phyloP scores from a whole-genome alignment of 2,329 filamentous ascomycete species.

The Peltaster fructicola region DNA sequence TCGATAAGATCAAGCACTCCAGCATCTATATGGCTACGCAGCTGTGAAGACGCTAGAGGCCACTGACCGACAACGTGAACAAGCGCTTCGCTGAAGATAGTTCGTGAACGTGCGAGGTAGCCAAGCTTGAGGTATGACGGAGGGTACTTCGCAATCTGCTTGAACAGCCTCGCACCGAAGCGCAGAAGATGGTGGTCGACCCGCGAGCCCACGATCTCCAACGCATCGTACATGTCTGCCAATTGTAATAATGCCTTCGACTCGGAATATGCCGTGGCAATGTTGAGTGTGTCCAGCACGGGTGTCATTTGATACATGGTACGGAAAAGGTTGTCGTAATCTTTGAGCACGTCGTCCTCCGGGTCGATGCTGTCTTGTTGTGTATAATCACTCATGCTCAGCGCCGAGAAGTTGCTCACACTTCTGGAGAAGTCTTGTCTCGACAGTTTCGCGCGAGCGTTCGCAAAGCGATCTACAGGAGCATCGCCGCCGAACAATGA shows the following conservation, averaged over 20 bases:
- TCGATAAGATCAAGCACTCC: slow-evolving; percentile 76
- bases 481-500: slow-evolving; percentile 16
- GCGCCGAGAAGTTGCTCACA: slow-evolving; percentile 57
- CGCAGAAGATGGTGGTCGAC: slow-evolving; percentile 88
- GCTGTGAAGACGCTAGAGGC: slow-evolving; percentile 62
- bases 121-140: slow-evolving; percentile 81
- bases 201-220: slow-evolving; percentile 70
- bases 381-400: slow-evolving; percentile 31
- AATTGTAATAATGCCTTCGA: slow-evolving; percentile 78
- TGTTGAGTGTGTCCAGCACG: slow-evolving; percentile 65
- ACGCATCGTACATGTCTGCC: slow-evolving; percentile 88
- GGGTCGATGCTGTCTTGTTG: slow-evolving; percentile 28
- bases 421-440: slow-evolving; percentile 67
- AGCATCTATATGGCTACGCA: slow-evolving; percentile 56
- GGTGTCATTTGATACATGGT: slow-evolving; percentile 92
- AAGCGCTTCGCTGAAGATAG: slow-evolving; percentile 60
- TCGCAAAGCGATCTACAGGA: slow-evolving; percentile 29
- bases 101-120: slow-evolving; percentile 65
- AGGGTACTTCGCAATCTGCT: slow-evolving; percentile 91
- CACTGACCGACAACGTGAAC: slow-evolving; percentile 92
- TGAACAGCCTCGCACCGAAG: slow-evolving; percentile 81
- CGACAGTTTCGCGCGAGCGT: slow-evolving; percentile 45
- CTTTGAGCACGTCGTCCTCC: slow-evolving; percentile 57
- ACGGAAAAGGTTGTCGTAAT: slow-evolving; percentile 91
- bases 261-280: slow-evolving; percentile 81